Conservation (phyloP, 2,329 filamentous ascomycete genomes). For the Ophiostoma triangulosporum region DNA sequence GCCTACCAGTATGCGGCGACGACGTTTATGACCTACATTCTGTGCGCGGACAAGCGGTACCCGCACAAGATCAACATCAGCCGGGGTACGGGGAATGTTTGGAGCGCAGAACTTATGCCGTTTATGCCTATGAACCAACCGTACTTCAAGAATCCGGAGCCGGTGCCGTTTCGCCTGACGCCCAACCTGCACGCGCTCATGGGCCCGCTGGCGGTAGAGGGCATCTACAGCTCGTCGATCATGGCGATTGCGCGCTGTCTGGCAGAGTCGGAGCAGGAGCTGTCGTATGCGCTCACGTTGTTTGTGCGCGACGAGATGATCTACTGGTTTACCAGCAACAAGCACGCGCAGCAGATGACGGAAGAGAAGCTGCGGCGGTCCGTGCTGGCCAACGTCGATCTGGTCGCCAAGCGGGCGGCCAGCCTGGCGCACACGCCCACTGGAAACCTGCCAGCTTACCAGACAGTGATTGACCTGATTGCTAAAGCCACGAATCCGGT, state of each 20-base stretch:
- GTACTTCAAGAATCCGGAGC: slow-evolving; percentile 87
- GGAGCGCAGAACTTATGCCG: slow-evolving; percentile 89
- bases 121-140: slow-evolving; percentile 75
- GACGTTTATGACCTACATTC: slow-evolving; percentile 97
- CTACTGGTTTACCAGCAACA: slow-evolving; percentile 79
- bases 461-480: slow-evolving; percentile 91
- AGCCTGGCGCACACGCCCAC: slow-evolving; percentile 67
- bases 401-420: slow-evolving; percentile 81
- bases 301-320: slow-evolving; percentile 98
- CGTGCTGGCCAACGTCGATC: slow-evolving; percentile 59
- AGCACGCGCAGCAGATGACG: slow-evolving; percentile 46
- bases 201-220: slow-evolving; percentile 90
- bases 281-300: slow-evolving; percentile 88
- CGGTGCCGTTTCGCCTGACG: slow-evolving; percentile 92
- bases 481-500: slow-evolving; percentile 86
- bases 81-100: slow-evolving; percentile 77
- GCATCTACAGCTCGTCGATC: slow-evolving; percentile 85
- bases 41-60: slow-evolving; percentile 93
- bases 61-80: slow-evolving; percentile 93
- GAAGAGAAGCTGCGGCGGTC: slow-evolving; percentile 55
- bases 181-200: slow-evolving; percentile 93
- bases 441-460: slow-evolving; percentile 80
- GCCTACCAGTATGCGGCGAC: slow-evolving; percentile 88
- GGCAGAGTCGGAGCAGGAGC: slow-evolving; percentile 74
- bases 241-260: slow-evolving; percentile 95